Evolutionary conservation across 345 rosid species (phyloP).

Genomic region (Geranium brycei): DNA sequence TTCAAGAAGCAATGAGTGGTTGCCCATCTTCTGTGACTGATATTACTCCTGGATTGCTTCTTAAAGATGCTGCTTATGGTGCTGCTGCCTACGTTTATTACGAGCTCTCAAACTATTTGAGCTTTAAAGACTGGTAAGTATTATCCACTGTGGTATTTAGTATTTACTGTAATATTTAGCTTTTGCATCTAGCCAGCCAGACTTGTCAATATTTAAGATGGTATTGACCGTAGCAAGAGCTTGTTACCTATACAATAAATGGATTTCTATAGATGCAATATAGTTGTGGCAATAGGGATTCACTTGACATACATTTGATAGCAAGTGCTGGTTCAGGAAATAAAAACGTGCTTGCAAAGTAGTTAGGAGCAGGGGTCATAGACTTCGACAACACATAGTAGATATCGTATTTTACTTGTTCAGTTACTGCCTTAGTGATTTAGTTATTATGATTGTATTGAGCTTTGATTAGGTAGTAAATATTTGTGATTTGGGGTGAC

Average conservation of each 20-base stretch:
- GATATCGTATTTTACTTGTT: too few species aligned
- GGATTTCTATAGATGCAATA: too few species aligned
- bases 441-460: too few species aligned
- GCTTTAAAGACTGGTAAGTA: conserved; percentile 81
- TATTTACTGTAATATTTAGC: background rate
- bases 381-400: background rate
- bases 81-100: conserved; percentile 97
- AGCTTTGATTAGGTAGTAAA: too few species aligned
- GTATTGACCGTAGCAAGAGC: background rate
- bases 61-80: conserved; percentile 92
- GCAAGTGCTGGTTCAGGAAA: background rate
- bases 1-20: conserved; percentile 87
- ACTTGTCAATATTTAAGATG: background rate
- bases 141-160: conserved; percentile 9
- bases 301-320: background rate
- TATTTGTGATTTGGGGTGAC: background rate
- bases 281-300: background rate
- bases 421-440: too few species aligned
- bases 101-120: conserved; percentile 90
- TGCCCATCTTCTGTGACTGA: conserved; percentile 77
- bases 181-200: background rate
- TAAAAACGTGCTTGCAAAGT: background rate
- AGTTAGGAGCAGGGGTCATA: background rate
- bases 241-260: background rate
- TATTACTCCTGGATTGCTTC: conserved; percentile 73